A percentile compares a stretch with the other conserved stretches of the same genome.
Conservation (phyloP, 148 eudicot genomes). For the Rhododendron mucronatum region DNA sequence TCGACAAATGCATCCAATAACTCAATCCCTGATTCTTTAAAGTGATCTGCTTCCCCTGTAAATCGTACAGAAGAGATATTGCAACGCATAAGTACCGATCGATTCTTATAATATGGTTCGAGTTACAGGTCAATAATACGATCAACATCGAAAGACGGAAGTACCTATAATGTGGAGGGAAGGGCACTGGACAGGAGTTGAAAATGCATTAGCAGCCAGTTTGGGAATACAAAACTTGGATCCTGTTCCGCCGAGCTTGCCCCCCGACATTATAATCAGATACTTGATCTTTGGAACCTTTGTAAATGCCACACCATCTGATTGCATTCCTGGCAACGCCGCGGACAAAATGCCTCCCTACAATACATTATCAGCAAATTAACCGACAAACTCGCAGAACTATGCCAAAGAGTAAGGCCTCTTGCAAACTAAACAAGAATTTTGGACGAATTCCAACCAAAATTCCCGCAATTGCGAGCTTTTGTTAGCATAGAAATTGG, state of each 20-base stretch:
- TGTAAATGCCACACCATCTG: conserved; percentile 26
- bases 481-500: too few relatives aligned
- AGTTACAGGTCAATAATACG: not conserved
- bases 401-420: too few relatives aligned
- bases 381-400: too few relatives aligned
- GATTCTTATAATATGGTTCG: too few relatives aligned
- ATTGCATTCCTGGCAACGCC: conserved; percentile 22
- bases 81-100: not conserved
- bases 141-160: not conserved
- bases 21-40: not conserved
- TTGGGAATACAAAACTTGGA: conserved; percentile 15
- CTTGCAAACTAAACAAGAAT: too few relatives aligned
- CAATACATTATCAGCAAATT: not conserved
- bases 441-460: too few relatives aligned
- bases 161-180: conserved; percentile 39
- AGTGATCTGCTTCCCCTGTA: conserved; percentile 12
- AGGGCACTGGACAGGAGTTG: conserved; percentile 23
- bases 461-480: too few relatives aligned
- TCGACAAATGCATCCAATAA: conserved; percentile 16
- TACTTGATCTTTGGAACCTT: conserved; percentile 29
- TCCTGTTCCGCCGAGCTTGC: conserved; percentile 19
- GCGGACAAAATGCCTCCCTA: conserved; percentile 18
- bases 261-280: conserved; percentile 33
- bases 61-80: not conserved
- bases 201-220: conserved; percentile 31